A percentile compares a stretch with the other conserved stretches of the same genome.
Conservation (phyloP, 192 early-diverging fungal genomes). For the Backusella tuberculispora region DNA sequence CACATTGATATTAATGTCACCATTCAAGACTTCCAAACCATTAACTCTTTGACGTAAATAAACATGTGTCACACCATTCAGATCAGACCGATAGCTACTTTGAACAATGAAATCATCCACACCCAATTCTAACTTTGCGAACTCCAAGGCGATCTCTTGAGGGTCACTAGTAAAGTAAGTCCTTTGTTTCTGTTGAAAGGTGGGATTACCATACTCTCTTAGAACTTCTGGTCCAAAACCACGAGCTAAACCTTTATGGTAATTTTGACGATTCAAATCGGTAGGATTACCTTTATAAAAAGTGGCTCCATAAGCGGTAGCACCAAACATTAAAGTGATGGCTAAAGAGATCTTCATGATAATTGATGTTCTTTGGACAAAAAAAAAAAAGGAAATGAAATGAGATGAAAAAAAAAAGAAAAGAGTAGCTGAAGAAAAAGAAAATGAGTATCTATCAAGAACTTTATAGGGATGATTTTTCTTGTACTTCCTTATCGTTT, state of each 20-base stretch:
- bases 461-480: background rate
- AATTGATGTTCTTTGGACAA: background rate
- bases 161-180: constrained; percentile 26
- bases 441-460: background rate
- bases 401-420: background rate
- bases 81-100: constrained; percentile 67
- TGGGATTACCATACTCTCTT: background rate
- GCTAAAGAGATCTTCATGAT: constrained; percentile 20
- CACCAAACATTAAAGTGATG: constrained; percentile 13
- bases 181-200: background rate
- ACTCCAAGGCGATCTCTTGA: constrained; percentile 48
- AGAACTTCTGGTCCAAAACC: constrained; percentile 17
- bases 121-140: constrained; percentile 46
- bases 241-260: background rate
- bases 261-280: constrained; percentile 5
- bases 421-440: too few relatives aligned
- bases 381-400: background rate
- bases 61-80: constrained; percentile 81
- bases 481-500: constrained; percentile 11
- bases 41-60: constrained; percentile 75
- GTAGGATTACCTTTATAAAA: background rate
- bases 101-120: constrained; percentile 59
- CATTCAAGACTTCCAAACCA: constrained; percentile 77
- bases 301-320: constrained; percentile 7
- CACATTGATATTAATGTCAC: constrained; percentile 84